phyloP scores from a whole-genome alignment of 2,329 filamentous ascomycete genomes.

The Aspergillus novoparasiticus region DNA sequence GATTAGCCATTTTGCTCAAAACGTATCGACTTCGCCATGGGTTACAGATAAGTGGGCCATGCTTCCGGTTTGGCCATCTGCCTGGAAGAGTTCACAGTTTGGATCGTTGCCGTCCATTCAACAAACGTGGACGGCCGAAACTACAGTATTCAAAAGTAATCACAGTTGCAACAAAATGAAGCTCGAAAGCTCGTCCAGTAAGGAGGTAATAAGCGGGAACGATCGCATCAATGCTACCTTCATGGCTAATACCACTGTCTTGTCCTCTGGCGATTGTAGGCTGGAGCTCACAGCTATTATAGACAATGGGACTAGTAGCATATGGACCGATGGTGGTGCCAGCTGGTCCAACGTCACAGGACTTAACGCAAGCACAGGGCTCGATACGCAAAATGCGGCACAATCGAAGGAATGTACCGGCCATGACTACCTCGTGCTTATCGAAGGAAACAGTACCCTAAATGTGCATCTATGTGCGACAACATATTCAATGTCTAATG shows the following conservation, averaged over 20 bases:
- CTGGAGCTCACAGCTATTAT: background rate
- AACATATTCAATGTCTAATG: slow-evolving; percentile 2
- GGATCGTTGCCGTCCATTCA: background rate
- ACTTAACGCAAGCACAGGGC: background rate
- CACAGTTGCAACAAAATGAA: background rate
- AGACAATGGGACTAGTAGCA: background rate
- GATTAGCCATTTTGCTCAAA: background rate
- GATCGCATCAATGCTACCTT: background rate
- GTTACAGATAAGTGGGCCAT: slow-evolving; percentile 1
- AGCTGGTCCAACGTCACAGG: slow-evolving; percentile 2
- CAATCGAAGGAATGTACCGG: background rate
- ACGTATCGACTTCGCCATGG: slow-evolving; percentile 3
- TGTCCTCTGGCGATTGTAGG: background rate
- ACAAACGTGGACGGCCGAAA: slow-evolving; percentile 1
- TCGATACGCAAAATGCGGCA: background rate
- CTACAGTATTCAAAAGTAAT: slow-evolving; percentile 1
- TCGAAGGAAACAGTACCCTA: background rate
- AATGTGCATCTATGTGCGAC: slow-evolving; percentile 1
- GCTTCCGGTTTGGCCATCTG: slow-evolving; percentile 4
- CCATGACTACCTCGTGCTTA: background rate
- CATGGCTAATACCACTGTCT: background rate
- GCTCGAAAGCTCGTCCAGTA: background rate
- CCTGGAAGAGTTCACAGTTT: background rate
- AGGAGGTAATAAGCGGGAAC: background rate
- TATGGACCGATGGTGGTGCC: background rate